Evolutionary conservation across 139 green algal genomes (phyloP).

Genomic region (Pedinophyceae sp.): DNA sequence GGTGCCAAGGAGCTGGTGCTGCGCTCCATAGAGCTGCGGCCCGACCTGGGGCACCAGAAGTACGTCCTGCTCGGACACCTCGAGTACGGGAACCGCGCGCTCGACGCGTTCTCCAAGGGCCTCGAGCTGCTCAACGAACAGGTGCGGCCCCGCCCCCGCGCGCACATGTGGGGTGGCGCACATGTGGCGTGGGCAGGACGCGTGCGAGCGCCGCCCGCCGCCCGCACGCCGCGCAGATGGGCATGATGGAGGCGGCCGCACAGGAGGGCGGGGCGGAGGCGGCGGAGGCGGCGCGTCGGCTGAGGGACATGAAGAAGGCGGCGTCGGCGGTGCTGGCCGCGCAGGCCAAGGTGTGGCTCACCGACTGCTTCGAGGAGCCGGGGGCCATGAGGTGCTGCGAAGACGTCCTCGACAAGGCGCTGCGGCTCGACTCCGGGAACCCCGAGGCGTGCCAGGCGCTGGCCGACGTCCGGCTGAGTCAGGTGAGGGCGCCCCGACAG

Average conservation of each 20-base stretch:
- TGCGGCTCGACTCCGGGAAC: constrained; percentile 4
- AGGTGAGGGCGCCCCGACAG: too few species aligned
- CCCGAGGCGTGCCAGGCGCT: constrained; percentile 11
- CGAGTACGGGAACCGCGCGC: constrained; percentile 3
- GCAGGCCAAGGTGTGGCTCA: constrained; percentile 11
- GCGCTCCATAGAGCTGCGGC: constrained; percentile 6
- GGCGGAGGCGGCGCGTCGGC: too few species aligned
- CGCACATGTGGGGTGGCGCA: too few species aligned
- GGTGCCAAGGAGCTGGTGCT: constrained; percentile 7
- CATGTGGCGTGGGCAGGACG: too few species aligned
- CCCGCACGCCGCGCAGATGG: too few species aligned
- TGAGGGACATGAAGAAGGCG: too few species aligned
- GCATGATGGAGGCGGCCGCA: too few species aligned
- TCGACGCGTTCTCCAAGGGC: constrained; percentile 6
- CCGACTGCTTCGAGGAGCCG: constrained; percentile 6
- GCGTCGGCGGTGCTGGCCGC: constrained; percentile 3
- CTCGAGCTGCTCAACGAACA: constrained; percentile 4
- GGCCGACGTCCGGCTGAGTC: constrained; percentile 8
- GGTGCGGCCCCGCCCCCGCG: too few species aligned
- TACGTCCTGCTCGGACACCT: constrained; percentile 12
- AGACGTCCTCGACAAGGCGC: constrained; percentile 5
- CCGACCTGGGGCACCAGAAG: background rate
- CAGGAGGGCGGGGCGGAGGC: too few species aligned
- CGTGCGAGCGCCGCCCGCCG: too few species aligned
- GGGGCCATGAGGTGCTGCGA: constrained; percentile 4